These are phyloP conservation scores for Jatropha podagrica DNA, from an alignment of 441 rosid species.

Conservation along the genomic window DNA sequence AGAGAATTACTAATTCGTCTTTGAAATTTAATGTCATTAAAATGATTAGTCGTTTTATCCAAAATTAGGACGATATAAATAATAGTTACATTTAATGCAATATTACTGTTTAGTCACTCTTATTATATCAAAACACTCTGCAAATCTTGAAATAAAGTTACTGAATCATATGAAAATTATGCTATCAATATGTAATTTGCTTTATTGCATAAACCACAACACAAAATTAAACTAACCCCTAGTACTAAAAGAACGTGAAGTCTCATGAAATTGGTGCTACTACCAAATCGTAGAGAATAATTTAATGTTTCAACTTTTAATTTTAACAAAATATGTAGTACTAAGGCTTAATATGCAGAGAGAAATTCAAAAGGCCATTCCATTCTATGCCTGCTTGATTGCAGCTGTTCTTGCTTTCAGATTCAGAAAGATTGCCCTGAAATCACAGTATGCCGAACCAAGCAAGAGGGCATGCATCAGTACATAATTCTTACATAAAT, in stretches of 20 bases:
- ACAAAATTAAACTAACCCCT: background rate
- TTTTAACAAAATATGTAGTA: background rate
- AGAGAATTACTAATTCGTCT: too few species aligned
- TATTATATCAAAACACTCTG: too few species aligned
- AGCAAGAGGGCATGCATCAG: background rate
- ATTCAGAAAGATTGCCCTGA: conserved; percentile 66
- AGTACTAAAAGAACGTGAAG: background rate
- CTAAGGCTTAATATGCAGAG: background rate
- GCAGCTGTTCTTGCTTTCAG: conserved; percentile 62
- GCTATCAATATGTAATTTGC: background rate
- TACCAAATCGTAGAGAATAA: background rate
- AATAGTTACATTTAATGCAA: too few species aligned
- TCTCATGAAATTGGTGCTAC: background rate
- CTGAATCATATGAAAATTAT: background rate
- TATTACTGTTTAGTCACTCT: too few species aligned
- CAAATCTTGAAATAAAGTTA: too few species aligned
- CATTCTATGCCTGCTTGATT: conserved; percentile 47
- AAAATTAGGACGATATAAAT: too few species aligned
- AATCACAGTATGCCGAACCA: conserved; percentile 14
- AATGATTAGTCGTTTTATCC: too few species aligned
- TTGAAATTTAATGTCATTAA: too few species aligned
- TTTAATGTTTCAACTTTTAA: background rate
- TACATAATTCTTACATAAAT: background rate
- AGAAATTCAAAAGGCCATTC: background rate
- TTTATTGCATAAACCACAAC: background rate